A percentile compares a stretch with the other conserved stretches of the same genome.
phyloP scores from a whole-genome alignment of 169 alveolate species.

The Eimeria sp. region DNA sequence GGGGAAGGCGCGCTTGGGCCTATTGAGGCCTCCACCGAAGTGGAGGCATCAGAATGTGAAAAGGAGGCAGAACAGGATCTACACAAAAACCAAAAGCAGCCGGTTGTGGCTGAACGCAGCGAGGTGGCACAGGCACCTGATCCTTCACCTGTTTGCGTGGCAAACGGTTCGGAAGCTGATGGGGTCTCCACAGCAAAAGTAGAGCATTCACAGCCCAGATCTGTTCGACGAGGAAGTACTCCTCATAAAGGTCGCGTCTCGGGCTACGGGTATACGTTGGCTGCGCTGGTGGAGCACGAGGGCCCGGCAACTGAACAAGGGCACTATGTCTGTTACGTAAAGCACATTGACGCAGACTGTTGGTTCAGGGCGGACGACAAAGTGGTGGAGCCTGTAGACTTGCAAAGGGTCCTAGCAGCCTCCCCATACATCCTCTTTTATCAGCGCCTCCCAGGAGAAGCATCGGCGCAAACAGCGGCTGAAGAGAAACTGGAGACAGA shows the following conservation, averaged over 20 bases:
- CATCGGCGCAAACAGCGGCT: not conserved
- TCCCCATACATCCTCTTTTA: constrained; percentile 78
- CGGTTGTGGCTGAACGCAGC: not conserved
- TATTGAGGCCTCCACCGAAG: not conserved
- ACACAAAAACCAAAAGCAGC: too few relatives aligned
- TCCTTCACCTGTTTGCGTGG: not conserved
- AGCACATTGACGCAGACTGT: constrained; percentile 55
- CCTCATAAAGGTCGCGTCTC: not conserved
- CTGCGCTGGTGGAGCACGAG: constrained; percentile 79
- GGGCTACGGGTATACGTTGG: constrained; percentile 31
- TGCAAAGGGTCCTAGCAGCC: constrained; percentile 71
- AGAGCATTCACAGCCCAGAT: not conserved
- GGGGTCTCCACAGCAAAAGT: not conserved
- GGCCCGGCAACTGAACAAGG: constrained; percentile 81
- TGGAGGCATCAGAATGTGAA: not conserved
- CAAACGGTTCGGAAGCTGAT: not conserved
- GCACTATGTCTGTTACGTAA: constrained; percentile 78
- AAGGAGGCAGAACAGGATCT: not conserved
- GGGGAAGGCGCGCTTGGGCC: not conserved
- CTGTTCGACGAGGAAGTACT: not conserved
- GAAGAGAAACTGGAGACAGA: not conserved
- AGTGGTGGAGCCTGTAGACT: constrained; percentile 50
- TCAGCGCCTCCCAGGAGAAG: constrained; percentile 54
- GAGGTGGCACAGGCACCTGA: not conserved
- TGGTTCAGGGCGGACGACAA: constrained; percentile 80